Evolutionary conservation across 2,329 filamentous ascomycete genomes (phyloP).

Genomic region (Exophiala mesophila): DNA sequence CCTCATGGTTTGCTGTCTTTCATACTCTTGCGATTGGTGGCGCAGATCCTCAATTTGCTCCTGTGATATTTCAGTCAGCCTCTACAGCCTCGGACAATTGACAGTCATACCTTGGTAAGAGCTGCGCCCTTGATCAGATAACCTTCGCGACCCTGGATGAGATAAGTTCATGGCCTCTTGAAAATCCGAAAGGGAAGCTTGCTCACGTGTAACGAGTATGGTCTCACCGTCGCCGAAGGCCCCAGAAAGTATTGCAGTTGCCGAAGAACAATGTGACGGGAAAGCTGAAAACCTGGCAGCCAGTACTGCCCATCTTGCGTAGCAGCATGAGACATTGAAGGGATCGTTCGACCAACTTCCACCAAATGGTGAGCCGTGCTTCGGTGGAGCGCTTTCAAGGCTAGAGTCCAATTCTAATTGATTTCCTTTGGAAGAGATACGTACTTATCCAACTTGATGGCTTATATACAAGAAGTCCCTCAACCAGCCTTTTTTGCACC

Average conservation of each 20-base stretch:
- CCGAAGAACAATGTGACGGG: constrained; percentile 45
- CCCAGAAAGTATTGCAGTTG: constrained; percentile 47
- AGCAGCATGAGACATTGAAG: constrained; percentile 18
- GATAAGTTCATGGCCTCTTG: constrained; percentile 17
- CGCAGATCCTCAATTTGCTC: constrained; percentile 48
- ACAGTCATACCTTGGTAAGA: constrained; percentile 41
- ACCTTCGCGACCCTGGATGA: constrained; percentile 42
- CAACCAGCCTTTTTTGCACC: too few relatives aligned
- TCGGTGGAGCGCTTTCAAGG: too few relatives aligned
- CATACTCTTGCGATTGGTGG: constrained; percentile 44
- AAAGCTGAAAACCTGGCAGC: constrained; percentile 46
- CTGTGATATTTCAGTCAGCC: constrained; percentile 29
- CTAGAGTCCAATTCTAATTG: too few relatives aligned
- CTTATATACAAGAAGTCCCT: too few relatives aligned
- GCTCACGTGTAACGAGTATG: constrained; percentile 45
- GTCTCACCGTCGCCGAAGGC: constrained; percentile 42
- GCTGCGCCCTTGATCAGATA: constrained; percentile 44
- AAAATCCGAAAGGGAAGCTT: not conserved
- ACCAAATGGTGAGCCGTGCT: too few relatives aligned
- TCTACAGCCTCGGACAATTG: too few relatives aligned
- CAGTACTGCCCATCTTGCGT: constrained; percentile 39
- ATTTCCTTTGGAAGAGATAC: too few relatives aligned
- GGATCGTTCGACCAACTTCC: too few relatives aligned
- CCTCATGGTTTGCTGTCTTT: constrained; percentile 42
- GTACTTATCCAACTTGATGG: too few relatives aligned